A percentile compares a stretch with the other conserved stretches of the same genome.
phyloP scores from a whole-genome alignment of 345 rosid genomes.

The Hibiscus syriacus region DNA sequence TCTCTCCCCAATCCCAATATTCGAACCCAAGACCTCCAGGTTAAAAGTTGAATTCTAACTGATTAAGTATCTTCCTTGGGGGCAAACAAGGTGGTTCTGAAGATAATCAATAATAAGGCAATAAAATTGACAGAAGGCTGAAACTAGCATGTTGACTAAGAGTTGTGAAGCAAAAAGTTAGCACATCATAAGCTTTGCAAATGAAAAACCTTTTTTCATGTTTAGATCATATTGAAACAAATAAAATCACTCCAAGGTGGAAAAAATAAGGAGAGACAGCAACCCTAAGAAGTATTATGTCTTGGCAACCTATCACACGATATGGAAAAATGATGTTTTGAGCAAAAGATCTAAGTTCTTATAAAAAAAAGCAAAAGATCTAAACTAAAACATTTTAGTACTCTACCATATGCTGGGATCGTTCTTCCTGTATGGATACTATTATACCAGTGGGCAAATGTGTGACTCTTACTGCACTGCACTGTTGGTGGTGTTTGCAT shows the following conservation, averaged over 20 bases:
- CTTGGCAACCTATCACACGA: not conserved
- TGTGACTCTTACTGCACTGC: constrained; percentile 89
- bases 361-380: not conserved
- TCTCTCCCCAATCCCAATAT: not conserved
- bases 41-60: not conserved
- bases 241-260: not conserved
- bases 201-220: not conserved
- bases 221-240: not conserved
- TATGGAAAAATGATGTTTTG: not conserved
- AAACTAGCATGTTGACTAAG: not conserved
- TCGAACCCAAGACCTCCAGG: not conserved
- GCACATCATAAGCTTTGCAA: not conserved
- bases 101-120: not conserved
- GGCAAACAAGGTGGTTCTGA: not conserved
- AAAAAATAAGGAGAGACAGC: not conserved
- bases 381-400: not conserved
- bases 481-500: constrained; percentile 69
- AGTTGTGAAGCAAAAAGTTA: not conserved
- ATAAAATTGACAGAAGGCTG: not conserved
- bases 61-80: not conserved
- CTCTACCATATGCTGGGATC: constrained; percentile 93
- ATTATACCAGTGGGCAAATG: constrained; percentile 74
- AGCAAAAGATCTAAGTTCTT: constrained; percentile 11
- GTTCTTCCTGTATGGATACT: constrained; percentile 89
- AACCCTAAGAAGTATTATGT: not conserved